A percentile compares a stretch with the other conserved stretches of the same genome.
Evolutionary conservation across 805 yeast species (phyloP).

Genomic region (Starmera amethionina): DNA sequence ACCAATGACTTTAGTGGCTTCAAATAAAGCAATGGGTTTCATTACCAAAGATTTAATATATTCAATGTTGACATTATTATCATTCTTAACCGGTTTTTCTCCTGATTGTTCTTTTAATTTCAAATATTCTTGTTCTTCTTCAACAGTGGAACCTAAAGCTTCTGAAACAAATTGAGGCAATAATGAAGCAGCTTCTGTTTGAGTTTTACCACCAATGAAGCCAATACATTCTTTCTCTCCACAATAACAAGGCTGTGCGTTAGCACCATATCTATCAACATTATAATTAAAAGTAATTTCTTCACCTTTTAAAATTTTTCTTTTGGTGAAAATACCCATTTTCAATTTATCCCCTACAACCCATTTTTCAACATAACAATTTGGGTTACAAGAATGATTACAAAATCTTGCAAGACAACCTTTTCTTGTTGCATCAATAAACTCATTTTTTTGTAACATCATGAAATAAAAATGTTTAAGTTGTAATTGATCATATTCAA

Average conservation of each 20-base stretch:
- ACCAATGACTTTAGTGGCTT: slow-evolving; percentile 72
- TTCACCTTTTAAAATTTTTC: slow-evolving; percentile 65
- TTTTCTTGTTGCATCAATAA: slow-evolving; percentile 86
- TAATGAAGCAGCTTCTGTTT: slow-evolving; percentile 80
- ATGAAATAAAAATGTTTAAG: slow-evolving; percentile 84
- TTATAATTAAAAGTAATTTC: slow-evolving; percentile 80
- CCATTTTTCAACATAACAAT: slow-evolving; percentile 95
- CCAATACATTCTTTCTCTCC: slow-evolving; percentile 91
- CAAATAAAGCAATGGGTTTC: slow-evolving; percentile 36
- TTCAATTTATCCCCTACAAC: slow-evolving; percentile 81
- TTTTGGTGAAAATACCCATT: slow-evolving; percentile 91
- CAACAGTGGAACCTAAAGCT: slow-evolving; percentile 68
- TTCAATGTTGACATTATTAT: slow-evolving; percentile 49
- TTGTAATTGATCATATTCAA: slow-evolving; percentile 57
- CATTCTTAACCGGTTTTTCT: slow-evolving; percentile 38
- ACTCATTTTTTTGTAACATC: slow-evolving; percentile 91
- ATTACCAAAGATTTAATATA: slow-evolving; percentile 54
- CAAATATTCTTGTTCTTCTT: slow-evolving; percentile 65
- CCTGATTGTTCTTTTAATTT: slow-evolving; percentile 43
- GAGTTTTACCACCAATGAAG: slow-evolving; percentile 93
- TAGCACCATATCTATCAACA: slow-evolving; percentile 94
- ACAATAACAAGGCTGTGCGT: slow-evolving; percentile 89
- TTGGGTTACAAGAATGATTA: slow-evolving; percentile 93
- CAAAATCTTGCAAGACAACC: slow-evolving; percentile 89
- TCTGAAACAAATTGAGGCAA: slow-evolving; percentile 78